Evolutionary conservation across 441 rosid species (phyloP).

Genomic region (Aleurites moluccanus): DNA sequence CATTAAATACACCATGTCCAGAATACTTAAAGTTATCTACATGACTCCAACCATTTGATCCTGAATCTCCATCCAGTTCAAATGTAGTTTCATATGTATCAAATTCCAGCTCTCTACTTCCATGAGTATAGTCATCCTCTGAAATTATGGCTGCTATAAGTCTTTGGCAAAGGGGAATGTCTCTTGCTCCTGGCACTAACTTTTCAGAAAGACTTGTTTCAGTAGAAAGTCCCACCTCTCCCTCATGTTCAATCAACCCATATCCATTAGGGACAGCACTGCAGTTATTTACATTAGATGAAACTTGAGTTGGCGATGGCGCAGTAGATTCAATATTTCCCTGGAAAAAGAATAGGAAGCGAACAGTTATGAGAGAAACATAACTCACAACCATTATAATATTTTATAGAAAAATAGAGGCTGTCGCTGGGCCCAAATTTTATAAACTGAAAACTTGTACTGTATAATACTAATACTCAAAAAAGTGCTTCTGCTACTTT

Average conservation of each 20-base stretch:
- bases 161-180: conserved; percentile 70
- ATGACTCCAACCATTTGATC: conserved; percentile 54
- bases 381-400: conserved; percentile 9
- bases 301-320: conserved; percentile 34
- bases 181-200: conserved; percentile 36
- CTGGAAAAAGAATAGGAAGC: conserved; percentile 38
- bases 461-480: background rate
- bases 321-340: conserved; percentile 45
- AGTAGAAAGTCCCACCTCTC: conserved; percentile 30
- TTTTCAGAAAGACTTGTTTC: conserved; percentile 38
- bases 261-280: conserved; percentile 32
- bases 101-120: conserved; percentile 46
- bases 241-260: conserved; percentile 39
- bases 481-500: background rate
- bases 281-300: conserved; percentile 38
- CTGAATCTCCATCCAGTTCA: conserved; percentile 59
- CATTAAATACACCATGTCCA: conserved; percentile 45
- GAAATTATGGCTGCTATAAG: conserved; percentile 83
- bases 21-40: conserved; percentile 40
- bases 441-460: background rate
- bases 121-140: conserved; percentile 59
- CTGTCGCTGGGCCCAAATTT: background rate
- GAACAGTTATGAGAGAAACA: background rate
- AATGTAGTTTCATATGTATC: conserved; percentile 55
- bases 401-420: conserved; percentile 14